phyloP scores from a whole-genome alignment of 768 basidiomycete genomes.

The Phylloporus arenicola region DNA sequence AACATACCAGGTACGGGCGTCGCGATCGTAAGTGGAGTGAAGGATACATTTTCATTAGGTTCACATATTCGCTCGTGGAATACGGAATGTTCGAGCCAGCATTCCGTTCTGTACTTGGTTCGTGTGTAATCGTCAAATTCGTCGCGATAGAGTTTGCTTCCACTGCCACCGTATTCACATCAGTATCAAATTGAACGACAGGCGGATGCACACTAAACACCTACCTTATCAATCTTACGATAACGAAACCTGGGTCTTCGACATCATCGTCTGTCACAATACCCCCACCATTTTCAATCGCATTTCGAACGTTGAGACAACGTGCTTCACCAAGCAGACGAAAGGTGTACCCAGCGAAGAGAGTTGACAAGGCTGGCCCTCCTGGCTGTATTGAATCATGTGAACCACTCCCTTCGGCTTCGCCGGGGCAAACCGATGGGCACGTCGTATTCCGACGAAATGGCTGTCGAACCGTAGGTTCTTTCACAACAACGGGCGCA shows the following conservation, averaged over 20 bases:
- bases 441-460: conserved; percentile 41
- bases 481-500: conserved; percentile 33
- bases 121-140: conserved; percentile 46
- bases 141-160: conserved; percentile 58
- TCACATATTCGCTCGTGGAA: conserved; percentile 67
- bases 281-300: conserved; percentile 58
- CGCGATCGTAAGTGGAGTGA: conserved; percentile 55
- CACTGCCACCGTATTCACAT: conserved; percentile 40
- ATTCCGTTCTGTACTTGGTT: conserved; percentile 76
- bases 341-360: conserved; percentile 57
- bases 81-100: conserved; percentile 88
- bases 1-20: conserved; percentile 55
- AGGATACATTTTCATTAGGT: conserved; percentile 64
- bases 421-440: conserved; percentile 9
- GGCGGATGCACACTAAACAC: neutral
- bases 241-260: conserved; percentile 53
- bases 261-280: conserved; percentile 41
- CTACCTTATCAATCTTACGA: conserved; percentile 74
- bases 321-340: conserved; percentile 65
- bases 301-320: conserved; percentile 47
- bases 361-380: conserved; percentile 6
- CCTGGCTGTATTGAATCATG: neutral
- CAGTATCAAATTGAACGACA: neutral
- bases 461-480: conserved; percentile 33
- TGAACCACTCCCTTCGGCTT: conserved; percentile 16